These are phyloP conservation scores for Atalantia buxifolia DNA, from an alignment of 345 rosid genomes.

Conservation along the genomic window DNA sequence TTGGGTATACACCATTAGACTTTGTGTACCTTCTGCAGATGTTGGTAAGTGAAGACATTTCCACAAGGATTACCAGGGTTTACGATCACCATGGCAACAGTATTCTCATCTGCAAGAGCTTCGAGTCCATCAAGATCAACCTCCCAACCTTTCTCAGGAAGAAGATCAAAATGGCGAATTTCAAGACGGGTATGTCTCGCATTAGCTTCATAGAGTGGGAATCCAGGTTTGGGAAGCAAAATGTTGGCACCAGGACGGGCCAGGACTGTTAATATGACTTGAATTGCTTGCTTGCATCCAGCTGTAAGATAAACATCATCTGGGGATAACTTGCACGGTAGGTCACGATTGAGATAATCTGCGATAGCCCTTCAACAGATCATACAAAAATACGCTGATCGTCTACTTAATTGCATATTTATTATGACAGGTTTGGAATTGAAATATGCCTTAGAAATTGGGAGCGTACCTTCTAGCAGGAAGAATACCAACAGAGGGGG, in stretches of 20 bases:
- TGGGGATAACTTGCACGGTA: constrained; percentile 46
- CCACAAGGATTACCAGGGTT: constrained; percentile 74
- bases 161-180: constrained; percentile 55
- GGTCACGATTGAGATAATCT: constrained; percentile 48
- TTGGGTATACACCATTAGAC: too few species aligned
- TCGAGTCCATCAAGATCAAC: constrained; percentile 56
- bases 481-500: constrained; percentile 44
- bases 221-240: constrained; percentile 65
- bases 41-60: constrained; percentile 50
- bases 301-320: constrained; percentile 46
- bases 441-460: background rate
- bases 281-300: constrained; percentile 61
- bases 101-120: constrained; percentile 58
- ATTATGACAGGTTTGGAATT: too few species aligned
- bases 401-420: too few species aligned
- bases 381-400: background rate
- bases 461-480: constrained; percentile 50
- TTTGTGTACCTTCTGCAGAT: constrained; percentile 40
- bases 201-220: constrained; percentile 44
- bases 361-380: constrained; percentile 49
- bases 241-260: constrained; percentile 60
- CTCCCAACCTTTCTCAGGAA: constrained; percentile 63
- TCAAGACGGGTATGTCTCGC: constrained; percentile 38
- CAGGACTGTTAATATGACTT: constrained; percentile 36
- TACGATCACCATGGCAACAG: constrained; percentile 54